These are phyloP conservation scores for Apiotrichum laibachii DNA, from an alignment of 1,284 basidiomycete species.

Conservation along the genomic window DNA sequence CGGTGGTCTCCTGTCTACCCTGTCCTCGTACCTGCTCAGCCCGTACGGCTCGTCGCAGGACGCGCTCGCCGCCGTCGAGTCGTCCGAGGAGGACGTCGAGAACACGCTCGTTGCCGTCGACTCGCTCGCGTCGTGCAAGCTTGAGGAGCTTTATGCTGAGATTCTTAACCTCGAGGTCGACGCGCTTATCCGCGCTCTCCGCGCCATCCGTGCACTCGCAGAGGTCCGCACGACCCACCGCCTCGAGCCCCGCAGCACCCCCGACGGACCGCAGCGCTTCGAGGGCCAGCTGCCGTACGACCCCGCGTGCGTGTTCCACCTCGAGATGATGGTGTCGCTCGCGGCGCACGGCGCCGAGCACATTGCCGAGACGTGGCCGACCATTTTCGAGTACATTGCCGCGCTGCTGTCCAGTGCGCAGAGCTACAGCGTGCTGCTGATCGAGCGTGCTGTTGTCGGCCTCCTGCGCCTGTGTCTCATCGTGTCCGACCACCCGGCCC, in stretches of 20 bases:
- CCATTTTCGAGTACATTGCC: conserved; percentile 87
- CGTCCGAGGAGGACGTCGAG: conserved; percentile 85
- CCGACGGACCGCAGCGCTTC: conserved; percentile 54
- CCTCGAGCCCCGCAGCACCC: conserved; percentile 53
- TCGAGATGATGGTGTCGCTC: conserved; percentile 91
- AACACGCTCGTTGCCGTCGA: conserved; percentile 93
- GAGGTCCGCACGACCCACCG: conserved; percentile 55
- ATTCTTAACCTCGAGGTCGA: conserved; percentile 78
- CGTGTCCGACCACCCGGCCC: conserved; percentile 67
- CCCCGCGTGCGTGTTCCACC: conserved; percentile 85
- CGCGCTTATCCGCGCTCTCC: conserved; percentile 75
- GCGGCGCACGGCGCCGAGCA: conserved; percentile 69
- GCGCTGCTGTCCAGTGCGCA: conserved; percentile 71
- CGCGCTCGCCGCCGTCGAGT: conserved; percentile 61
- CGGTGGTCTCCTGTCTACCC: conserved; percentile 77
- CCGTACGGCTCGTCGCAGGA: conserved; percentile 77
- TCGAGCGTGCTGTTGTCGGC: conserved; percentile 94
- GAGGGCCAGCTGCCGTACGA: conserved; percentile 74
- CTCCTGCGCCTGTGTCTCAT: conserved; percentile 75
- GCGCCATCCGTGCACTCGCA: conserved; percentile 82
- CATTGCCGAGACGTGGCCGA: conserved; percentile 86
- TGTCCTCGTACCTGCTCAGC: conserved; percentile 95
- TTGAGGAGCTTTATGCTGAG: conserved; percentile 91
- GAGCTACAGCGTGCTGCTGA: conserved; percentile 81
- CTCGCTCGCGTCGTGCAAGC: conserved; percentile 86